Percentiles rank a stretch among this genome's conserved stretches.
phyloP scores from a whole-genome alignment of 805 yeast genomes.

The Tetrapisispora pingtungensis region DNA sequence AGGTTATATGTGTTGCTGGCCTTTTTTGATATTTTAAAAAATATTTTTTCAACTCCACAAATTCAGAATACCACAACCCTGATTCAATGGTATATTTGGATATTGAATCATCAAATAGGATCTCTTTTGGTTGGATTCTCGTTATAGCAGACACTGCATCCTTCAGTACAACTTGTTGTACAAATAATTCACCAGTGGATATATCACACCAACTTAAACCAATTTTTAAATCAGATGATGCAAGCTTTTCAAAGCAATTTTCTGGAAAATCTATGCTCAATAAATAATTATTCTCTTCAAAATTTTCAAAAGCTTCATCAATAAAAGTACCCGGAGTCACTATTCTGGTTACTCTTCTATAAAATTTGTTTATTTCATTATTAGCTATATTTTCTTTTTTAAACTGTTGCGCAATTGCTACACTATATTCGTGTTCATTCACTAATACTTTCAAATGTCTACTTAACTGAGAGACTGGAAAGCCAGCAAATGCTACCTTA shows the following conservation, averaged over 20 bases:
- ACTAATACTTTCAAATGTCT: slow-evolving; percentile 68
- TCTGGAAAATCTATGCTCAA: slow-evolving; percentile 55
- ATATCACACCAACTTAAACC: slow-evolving; percentile 88
- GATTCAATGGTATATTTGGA: slow-evolving; percentile 31
- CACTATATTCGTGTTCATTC: slow-evolving; percentile 56
- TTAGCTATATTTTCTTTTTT: slow-evolving; percentile 20
- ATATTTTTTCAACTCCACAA: slow-evolving; percentile 50
- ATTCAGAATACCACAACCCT: slow-evolving; percentile 48
- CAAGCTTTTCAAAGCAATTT: slow-evolving; percentile 30
- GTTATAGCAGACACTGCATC: slow-evolving; percentile 63
- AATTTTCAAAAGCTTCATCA: slow-evolving; percentile 75
- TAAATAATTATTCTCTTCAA: slow-evolving; percentile 59
- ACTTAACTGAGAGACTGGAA: slow-evolving; percentile 63
- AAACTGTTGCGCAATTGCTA: slow-evolving; percentile 74
- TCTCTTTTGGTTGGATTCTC: slow-evolving; percentile 73
- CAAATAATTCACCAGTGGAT: slow-evolving; percentile 68
- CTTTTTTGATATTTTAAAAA: slow-evolving; percentile 43
- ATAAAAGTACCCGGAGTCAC: slow-evolving; percentile 89
- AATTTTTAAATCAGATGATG: slow-evolving; percentile 34
- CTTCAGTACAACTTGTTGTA: slow-evolving; percentile 50
- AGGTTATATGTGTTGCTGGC: slow-evolving; percentile 33
- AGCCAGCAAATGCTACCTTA: slow-evolving; percentile 78
- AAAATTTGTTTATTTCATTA: slow-evolving; percentile 34
- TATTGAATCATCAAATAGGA: slow-evolving; percentile 45
- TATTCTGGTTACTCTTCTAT: slow-evolving; percentile 65